These are phyloP conservation scores for Scenedesmus sp. DNA, from an alignment of 163 green algal species.

Conservation along the genomic window DNA sequence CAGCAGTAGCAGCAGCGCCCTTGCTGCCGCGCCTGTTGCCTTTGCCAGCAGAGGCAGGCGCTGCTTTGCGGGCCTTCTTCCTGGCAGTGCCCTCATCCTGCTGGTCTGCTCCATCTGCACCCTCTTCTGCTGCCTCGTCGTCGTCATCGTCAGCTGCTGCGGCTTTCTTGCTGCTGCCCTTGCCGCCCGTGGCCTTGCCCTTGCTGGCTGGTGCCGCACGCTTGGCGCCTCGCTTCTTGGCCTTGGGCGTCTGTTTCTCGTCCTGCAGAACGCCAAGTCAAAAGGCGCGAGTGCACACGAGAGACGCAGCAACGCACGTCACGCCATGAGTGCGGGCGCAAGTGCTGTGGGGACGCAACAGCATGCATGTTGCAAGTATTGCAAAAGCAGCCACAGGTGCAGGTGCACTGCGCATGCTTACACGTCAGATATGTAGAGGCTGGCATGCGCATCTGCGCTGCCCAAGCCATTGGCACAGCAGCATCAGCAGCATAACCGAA, in stretches of 20 bases:
- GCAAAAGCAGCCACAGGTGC: too few species aligned
- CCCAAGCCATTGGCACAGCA: too few species aligned
- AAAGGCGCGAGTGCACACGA: too few species aligned
- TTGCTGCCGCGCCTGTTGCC: neutral
- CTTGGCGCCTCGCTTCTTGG: conserved; percentile 30
- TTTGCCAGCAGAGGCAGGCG: conserved; percentile 3
- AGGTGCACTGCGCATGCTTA: too few species aligned
- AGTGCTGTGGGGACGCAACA: too few species aligned
- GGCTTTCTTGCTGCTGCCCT: neutral
- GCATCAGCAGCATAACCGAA: too few species aligned
- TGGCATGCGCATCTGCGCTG: too few species aligned
- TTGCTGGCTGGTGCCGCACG: neutral
- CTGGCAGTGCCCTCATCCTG: conserved; percentile 2
- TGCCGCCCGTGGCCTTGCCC: neutral
- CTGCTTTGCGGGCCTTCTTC: conserved; percentile 32
- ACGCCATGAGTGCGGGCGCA: too few species aligned
- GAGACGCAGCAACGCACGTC: too few species aligned
- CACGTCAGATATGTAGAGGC: too few species aligned
- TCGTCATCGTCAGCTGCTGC: neutral
- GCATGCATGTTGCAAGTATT: too few species aligned
- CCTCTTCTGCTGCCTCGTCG: too few species aligned
- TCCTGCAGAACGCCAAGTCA: neutral
- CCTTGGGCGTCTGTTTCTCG: neutral
- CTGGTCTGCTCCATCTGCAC: conserved; percentile 8
- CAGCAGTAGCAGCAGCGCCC: neutral